Evolutionary conservation across 345 rosid genomes (phyloP).

Genomic region (Reutealis trisperma): DNA sequence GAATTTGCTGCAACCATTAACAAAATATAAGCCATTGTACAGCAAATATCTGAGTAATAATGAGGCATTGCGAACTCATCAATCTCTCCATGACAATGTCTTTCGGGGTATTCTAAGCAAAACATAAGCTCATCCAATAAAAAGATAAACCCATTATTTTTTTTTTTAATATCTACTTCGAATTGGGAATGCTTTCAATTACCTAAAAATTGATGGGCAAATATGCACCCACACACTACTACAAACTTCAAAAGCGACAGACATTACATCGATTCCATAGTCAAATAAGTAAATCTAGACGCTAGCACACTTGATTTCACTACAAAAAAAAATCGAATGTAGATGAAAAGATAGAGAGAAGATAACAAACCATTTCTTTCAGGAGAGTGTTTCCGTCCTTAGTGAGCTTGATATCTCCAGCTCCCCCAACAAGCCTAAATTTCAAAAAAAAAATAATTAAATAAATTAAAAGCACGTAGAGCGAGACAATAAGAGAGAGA

Average conservation of each 20-base stretch:
- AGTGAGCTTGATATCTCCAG: slow-evolving; percentile 96
- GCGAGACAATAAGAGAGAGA: too few relatives aligned
- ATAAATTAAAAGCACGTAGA: not conserved
- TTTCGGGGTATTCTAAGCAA: not conserved
- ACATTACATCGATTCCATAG: not conserved
- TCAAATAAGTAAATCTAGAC: not conserved
- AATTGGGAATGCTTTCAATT: not conserved
- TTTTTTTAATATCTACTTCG: too few relatives aligned
- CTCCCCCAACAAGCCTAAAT: slow-evolving; percentile 92
- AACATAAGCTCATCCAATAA: not conserved
- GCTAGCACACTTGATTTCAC: not conserved
- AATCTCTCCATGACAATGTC: not conserved
- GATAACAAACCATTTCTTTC: slow-evolving; percentile 77
- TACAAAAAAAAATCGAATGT: not conserved
- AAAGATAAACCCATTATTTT: too few relatives aligned
- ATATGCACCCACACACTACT: not conserved
- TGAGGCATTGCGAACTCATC: not conserved
- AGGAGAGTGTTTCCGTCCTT: slow-evolving; percentile 96
- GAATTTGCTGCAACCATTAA: slow-evolving; percentile 78
- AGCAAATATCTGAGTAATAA: not conserved
- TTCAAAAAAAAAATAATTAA: slow-evolving; percentile 5
- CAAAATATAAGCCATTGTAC: slow-evolving; percentile 5
- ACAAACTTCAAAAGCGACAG: not conserved
- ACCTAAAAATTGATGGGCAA: not conserved
- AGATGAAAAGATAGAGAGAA: slow-evolving; percentile 24